Evolutionary conservation across 345 rosid genomes (phyloP).

Genomic region (Salix dunnii): DNA sequence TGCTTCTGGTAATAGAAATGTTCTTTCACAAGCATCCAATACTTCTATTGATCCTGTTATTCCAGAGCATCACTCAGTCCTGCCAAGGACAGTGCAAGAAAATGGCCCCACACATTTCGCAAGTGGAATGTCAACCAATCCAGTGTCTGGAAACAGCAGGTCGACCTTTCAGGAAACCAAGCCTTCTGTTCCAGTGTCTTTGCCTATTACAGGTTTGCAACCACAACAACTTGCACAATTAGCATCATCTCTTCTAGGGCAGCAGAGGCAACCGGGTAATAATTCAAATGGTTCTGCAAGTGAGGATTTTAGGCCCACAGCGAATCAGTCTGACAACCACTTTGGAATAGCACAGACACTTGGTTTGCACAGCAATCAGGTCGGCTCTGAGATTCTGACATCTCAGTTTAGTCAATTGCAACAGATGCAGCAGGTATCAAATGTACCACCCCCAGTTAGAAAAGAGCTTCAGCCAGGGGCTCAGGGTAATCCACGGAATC

Average conservation of each 20-base stretch:
- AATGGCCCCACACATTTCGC: slow-evolving; percentile 25
- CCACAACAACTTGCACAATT: slow-evolving; percentile 72
- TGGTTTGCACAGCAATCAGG: slow-evolving; percentile 34
- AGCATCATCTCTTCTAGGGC: slow-evolving; percentile 64
- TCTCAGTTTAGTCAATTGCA: slow-evolving; percentile 49
- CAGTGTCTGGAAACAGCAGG: slow-evolving; percentile 25
- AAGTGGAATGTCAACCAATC: slow-evolving; percentile 30
- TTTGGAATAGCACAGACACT: slow-evolving; percentile 37
- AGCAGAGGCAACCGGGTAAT: slow-evolving; percentile 47
- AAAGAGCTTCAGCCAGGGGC: slow-evolving; percentile 22
- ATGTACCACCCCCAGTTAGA: slow-evolving; percentile 21
- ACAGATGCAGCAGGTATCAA: slow-evolving; percentile 43
- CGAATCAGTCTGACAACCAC: slow-evolving; percentile 31
- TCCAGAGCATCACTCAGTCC: slow-evolving; percentile 29
- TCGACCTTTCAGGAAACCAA: slow-evolving; percentile 39
- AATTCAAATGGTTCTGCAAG: slow-evolving; percentile 26
- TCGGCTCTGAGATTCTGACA: slow-evolving; percentile 32
- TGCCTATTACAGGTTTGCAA: slow-evolving; percentile 38
- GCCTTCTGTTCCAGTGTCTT: slow-evolving; percentile 34
- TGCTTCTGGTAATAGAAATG: slow-evolving; percentile 33
- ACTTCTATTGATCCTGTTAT: slow-evolving; percentile 17
- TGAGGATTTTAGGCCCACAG: slow-evolving; percentile 31
- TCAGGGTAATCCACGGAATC: slow-evolving; percentile 10
- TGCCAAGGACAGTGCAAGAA: slow-evolving; percentile 34
- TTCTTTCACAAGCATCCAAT: slow-evolving; percentile 31